Conservation (phyloP, 331 rosid species). For the Ulmus americana region DNA sequence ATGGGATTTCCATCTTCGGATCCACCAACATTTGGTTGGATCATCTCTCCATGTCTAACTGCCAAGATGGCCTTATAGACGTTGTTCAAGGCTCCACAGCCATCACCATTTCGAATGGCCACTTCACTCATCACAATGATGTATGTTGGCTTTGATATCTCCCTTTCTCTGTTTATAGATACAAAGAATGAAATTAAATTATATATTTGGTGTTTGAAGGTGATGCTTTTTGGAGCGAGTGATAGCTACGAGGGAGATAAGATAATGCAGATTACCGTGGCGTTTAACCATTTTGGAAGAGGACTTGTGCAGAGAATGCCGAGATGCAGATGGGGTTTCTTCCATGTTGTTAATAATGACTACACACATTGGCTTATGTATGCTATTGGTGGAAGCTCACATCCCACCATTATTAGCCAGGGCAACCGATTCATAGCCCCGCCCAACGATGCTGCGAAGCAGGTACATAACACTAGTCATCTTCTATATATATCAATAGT, state of each 20-base stretch:
- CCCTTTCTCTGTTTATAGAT: not conserved
- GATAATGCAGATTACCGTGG: slow-evolving; percentile 78
- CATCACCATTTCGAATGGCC: slow-evolving; percentile 65
- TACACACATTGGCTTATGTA: slow-evolving; percentile 93
- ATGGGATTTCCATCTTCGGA: slow-evolving; percentile 55
- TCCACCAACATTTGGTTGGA: slow-evolving; percentile 67
- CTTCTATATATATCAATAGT: not conserved
- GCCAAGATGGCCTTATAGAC: slow-evolving; percentile 63
- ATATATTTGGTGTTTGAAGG: slow-evolving; percentile 32
- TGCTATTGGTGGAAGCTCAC: slow-evolving; percentile 82
- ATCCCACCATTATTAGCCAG: slow-evolving; percentile 78
- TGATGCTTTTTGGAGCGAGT: slow-evolving; percentile 75
- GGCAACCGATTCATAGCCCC: slow-evolving; percentile 90
- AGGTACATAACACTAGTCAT: slow-evolving; percentile 7
- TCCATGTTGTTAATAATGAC: slow-evolving; percentile 85
- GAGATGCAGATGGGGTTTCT: slow-evolving; percentile 66
- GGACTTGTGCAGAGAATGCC: slow-evolving; percentile 93
- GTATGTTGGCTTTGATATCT: slow-evolving; percentile 19
- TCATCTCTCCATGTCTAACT: slow-evolving; percentile 52
- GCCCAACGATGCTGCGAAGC: slow-evolving; percentile 36
- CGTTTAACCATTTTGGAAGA: slow-evolving; percentile 87
- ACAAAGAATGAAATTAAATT: not conserved
- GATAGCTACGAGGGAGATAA: slow-evolving; percentile 41
- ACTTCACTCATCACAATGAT: slow-evolving; percentile 63
- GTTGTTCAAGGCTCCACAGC: slow-evolving; percentile 58